phyloP scores from a whole-genome alignment of 2,329 filamentous ascomycete species.

The Penicillium thymicola region DNA sequence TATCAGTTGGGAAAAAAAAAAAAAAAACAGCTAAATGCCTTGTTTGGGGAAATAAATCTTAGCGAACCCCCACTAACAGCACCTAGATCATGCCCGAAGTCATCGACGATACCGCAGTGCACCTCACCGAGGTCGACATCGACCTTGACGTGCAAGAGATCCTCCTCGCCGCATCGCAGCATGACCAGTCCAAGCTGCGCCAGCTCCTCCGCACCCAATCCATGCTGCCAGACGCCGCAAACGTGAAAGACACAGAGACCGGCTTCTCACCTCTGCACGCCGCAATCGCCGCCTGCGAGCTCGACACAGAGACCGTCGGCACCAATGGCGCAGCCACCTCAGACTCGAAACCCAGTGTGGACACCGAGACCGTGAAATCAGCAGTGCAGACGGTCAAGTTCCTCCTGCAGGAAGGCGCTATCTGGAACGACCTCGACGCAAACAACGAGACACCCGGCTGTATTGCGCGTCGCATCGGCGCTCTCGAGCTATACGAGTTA shows the following conservation, averaged over 20 bases:
- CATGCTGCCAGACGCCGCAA: constrained; percentile 55
- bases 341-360: constrained; percentile 42
- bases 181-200: constrained; percentile 66
- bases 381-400: constrained; percentile 54
- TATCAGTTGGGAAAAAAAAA: no score
- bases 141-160: constrained; percentile 54
- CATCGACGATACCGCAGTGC: constrained; percentile 21
- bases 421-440: constrained; percentile 92
- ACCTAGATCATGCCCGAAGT: constrained; percentile 25
- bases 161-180: constrained; percentile 63
- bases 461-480: constrained; percentile 67
- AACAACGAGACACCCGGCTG: constrained; percentile 90
- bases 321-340: background rate
- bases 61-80: constrained; percentile 3
- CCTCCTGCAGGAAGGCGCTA: constrained; percentile 81
- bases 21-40: background rate
- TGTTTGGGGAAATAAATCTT: background rate
- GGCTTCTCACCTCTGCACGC: constrained; percentile 87
- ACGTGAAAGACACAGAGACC: constrained; percentile 78
- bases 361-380: constrained; percentile 42
- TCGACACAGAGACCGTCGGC: constrained; percentile 29
- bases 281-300: constrained; percentile 72
- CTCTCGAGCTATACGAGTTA: constrained; percentile 69
- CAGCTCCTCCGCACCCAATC: constrained; percentile 60
- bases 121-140: constrained; percentile 32